Base-by-base conservation (phyloP, 2,329 filamentous ascomycete genomes). In the Neopestalotiopsis sp. region DNA sequence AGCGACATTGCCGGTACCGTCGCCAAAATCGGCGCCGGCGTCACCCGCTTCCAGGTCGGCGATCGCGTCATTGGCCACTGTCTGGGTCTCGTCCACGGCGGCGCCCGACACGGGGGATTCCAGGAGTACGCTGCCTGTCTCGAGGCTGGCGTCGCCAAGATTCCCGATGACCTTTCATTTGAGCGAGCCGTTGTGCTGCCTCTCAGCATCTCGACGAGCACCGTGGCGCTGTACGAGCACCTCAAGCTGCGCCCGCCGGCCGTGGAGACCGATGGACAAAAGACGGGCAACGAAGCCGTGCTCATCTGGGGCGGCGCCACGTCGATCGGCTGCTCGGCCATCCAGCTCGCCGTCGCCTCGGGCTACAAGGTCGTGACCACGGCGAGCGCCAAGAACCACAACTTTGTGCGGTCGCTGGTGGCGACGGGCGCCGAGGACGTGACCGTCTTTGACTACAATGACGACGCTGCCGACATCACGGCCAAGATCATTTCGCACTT, bases 351-450 rank as follows among this genome's bases (percentile, higher is more conserved):
- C 24, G 28, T 62, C 9, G 58, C 61, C 17, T 61, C 66, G 17
- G 66, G 66, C n/a, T 64, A 63, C 58, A 53, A 56, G 17, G 66
- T 68, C 17, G 30, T 63, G 58, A 64, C 66, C 17, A 68, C 66
- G 1, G 66, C 66, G 3, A 68, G 66, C 66, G 58, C 58, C 38
- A 68, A 63, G 59, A 62, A 68, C 49, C 59, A 63, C 49, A 59
- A 56, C 1, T 76, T 77, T 67, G 68, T 80, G 1, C 79, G 77
- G 69, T 70, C 70, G 3, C 75, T 84, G 0, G 38, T 38, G 4
- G 17, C 56, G 1, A 45, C 56, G 9, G 20, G 42, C 30, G 34
- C 10, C 14, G 24, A 61, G 10, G n/a, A 66, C 34, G 30, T 70
- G 34, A 38, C 53, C 34, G 67, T 69, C 17, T 45, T 67, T 30